These are phyloP conservation scores for Pythium brachiatum DNA, from an alignment of 352 stramenopile species.

Conservation along the genomic window DNA sequence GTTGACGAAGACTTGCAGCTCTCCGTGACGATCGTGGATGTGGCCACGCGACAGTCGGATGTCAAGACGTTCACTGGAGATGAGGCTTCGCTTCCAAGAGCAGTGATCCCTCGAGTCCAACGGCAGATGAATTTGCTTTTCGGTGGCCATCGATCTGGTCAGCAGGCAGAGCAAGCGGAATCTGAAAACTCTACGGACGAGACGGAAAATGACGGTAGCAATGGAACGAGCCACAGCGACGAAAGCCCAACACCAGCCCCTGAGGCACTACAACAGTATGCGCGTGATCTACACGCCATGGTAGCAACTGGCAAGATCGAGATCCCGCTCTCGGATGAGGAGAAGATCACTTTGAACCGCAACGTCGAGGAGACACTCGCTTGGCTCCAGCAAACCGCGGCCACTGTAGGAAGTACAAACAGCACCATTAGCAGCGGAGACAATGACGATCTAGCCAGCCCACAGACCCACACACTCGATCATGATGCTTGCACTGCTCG, in stretches of 20 bases:
- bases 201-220: neutral
- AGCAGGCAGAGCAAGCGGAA: neutral
- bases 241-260: neutral
- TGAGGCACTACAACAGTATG: slow-evolving; percentile 5
- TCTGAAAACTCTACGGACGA: neutral
- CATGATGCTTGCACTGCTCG: neutral
- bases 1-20: slow-evolving; percentile 13
- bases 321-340: slow-evolving; percentile 15
- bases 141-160: neutral
- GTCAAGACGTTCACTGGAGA: slow-evolving; percentile 13
- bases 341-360: neutral
- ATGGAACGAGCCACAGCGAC: neutral
- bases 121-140: slow-evolving; percentile 6
- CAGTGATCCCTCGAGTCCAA: neutral
- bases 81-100: slow-evolving; percentile 11
- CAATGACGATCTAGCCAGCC: neutral
- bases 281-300: slow-evolving; percentile 2
- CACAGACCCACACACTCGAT: neutral
- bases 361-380: slow-evolving; percentile 14
- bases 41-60: slow-evolving; percentile 2
- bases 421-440: neutral
- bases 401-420: too few relatives aligned
- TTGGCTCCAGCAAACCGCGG: slow-evolving; percentile 5
- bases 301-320: slow-evolving; percentile 8
- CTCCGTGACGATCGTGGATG: slow-evolving; percentile 8